phyloP scores from a whole-genome alignment of 179 eudicot genomes.

The Heliamphora pulchella region DNA sequence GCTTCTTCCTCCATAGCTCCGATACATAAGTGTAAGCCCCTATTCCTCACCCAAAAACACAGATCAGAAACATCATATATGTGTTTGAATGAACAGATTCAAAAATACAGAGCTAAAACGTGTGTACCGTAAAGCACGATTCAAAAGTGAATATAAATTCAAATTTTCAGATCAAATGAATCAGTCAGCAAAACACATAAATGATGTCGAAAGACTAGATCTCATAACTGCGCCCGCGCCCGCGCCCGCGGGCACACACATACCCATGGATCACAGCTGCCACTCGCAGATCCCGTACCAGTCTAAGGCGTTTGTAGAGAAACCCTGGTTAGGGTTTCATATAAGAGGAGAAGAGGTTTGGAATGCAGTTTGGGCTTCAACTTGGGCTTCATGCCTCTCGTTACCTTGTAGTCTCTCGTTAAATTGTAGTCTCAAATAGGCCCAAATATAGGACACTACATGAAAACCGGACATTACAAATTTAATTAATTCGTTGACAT shows the following conservation, averaged over 20 bases:
- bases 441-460: too few species aligned
- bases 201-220: background rate
- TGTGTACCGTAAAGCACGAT: background rate
- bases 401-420: too few species aligned
- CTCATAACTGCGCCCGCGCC: too few species aligned
- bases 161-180: background rate
- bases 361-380: background rate
- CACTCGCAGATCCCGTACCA: background rate
- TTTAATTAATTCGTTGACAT: too few species aligned
- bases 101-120: background rate
- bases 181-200: background rate
- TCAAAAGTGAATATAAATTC: background rate
- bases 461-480: too few species aligned
- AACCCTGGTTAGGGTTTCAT: background rate
- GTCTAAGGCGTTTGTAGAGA: background rate
- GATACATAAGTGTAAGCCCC: constrained; percentile 59
- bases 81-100: too few species aligned
- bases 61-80: background rate
- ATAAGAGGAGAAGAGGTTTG: background rate
- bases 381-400: background rate
- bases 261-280: constrained; percentile 22
- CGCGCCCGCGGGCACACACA: too few species aligned
- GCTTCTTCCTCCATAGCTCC: constrained; percentile 65
- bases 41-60: background rate
- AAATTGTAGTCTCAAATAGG: too few species aligned